Percentiles rank a stretch among this genome's conserved stretches.
Conservation (phyloP, 331 rosid species). For the Quercus phellos region DNA sequence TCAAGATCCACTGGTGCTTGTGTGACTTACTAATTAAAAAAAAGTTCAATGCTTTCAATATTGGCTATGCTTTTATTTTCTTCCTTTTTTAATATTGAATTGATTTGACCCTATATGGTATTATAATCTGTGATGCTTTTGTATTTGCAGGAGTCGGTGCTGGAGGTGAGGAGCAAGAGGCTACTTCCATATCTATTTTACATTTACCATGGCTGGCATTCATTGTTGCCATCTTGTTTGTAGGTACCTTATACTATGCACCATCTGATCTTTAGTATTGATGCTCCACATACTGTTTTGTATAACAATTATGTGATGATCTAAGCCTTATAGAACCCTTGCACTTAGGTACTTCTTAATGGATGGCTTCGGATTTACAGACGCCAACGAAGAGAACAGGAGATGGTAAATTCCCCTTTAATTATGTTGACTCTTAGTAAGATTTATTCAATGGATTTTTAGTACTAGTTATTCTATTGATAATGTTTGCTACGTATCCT, state of each 20-base stretch:
- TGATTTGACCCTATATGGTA: too few species aligned
- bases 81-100: not conserved
- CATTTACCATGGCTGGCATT: constrained; percentile 86
- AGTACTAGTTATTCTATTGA: not conserved
- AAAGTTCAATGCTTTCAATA: not conserved
- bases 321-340: constrained; percentile 18
- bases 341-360: constrained; percentile 64
- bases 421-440: constrained; percentile 14
- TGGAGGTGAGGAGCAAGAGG: constrained; percentile 94
- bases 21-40: too few species aligned
- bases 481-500: constrained; percentile 10
- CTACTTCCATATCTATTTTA: constrained; percentile 66
- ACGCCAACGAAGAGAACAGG: constrained; percentile 82
- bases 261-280: constrained; percentile 25
- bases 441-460: constrained; percentile 20
- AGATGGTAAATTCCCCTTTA: constrained; percentile 59
- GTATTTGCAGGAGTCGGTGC: constrained; percentile 88
- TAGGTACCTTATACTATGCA: constrained; percentile 76
- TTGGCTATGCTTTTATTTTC: not conserved
- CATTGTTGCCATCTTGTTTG: constrained; percentile 85
- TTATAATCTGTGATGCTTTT: not conserved
- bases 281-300: not conserved
- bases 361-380: constrained; percentile 88
- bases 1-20: too few species aligned
- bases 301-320: not conserved